phyloP scores from a whole-genome alignment of 169 alveolate genomes.

The Cryptosporidium viatorum region DNA sequence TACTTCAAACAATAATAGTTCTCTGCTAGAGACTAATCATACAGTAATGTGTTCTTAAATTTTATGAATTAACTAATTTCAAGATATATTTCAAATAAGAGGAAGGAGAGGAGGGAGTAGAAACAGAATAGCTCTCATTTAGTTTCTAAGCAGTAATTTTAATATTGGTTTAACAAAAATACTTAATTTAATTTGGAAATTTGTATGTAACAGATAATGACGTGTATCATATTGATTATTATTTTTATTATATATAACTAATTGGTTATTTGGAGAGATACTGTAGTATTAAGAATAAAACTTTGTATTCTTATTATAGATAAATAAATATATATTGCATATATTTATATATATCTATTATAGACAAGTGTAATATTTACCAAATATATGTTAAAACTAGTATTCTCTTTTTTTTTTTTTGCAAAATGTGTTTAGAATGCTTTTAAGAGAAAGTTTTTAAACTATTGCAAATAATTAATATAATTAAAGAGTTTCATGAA shows the following conservation, averaged over 20 bases:
- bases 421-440: too few relatives aligned
- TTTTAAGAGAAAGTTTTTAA: too few relatives aligned
- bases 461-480: too few relatives aligned
- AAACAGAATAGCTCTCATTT: background rate
- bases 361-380: too few relatives aligned
- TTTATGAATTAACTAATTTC: background rate
- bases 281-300: background rate
- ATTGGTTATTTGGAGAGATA: background rate
- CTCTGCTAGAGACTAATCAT: background rate
- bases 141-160: background rate
- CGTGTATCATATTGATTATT: background rate
- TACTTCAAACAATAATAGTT: background rate
- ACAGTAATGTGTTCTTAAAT: slow-evolving; percentile 2
- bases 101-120: too few relatives aligned
- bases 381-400: too few relatives aligned
- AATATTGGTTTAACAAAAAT: background rate
- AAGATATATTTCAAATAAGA: background rate
- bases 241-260: background rate
- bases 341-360: too few relatives aligned
- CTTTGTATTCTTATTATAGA: too few relatives aligned
- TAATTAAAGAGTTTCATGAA: background rate
- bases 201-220: background rate
- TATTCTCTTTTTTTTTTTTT: too few relatives aligned
- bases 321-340: too few relatives aligned
- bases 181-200: background rate